phyloP scores from a whole-genome alignment of 805 yeast species.

The Candida qinlingensis region DNA sequence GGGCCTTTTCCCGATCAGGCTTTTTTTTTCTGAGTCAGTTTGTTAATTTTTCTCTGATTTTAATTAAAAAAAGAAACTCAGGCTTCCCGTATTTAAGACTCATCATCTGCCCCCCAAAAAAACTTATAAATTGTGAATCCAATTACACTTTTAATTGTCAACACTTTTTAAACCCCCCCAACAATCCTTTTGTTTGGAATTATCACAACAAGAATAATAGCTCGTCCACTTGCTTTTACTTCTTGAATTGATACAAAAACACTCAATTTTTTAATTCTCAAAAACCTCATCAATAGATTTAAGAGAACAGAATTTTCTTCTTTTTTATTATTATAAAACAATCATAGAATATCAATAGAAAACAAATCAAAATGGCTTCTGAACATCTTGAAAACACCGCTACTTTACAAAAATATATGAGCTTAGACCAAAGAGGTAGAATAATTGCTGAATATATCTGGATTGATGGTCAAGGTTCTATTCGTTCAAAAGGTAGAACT shows the following conservation, averaged over 20 bases:
- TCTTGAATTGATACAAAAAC: neutral
- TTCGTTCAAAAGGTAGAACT: conserved; percentile 94
- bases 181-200: neutral
- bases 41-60: conserved; percentile 1
- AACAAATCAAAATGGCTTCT: conserved; percentile 7
- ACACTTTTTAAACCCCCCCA: neutral
- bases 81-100: conserved; percentile 3
- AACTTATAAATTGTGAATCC: neutral
- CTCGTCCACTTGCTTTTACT: neutral
- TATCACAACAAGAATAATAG: neutral
- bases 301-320: neutral
- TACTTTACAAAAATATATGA: conserved; percentile 76
- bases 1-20: neutral
- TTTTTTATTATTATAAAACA: neutral
- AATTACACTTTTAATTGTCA: conserved; percentile 1
- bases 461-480: conserved; percentile 89
- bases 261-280: neutral
- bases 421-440: conserved; percentile 78
- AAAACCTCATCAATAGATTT: neutral
- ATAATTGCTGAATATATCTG: conserved; percentile 96
- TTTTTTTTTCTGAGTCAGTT: conserved; percentile 8
- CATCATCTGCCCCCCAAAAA: neutral
- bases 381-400: conserved; percentile 64
- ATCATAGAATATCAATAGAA: no score
- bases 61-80: conserved; percentile 3